Base-by-base conservation (phyloP, 2,329 filamentous ascomycete species). In the Echinosphaeria canescens region DNA sequence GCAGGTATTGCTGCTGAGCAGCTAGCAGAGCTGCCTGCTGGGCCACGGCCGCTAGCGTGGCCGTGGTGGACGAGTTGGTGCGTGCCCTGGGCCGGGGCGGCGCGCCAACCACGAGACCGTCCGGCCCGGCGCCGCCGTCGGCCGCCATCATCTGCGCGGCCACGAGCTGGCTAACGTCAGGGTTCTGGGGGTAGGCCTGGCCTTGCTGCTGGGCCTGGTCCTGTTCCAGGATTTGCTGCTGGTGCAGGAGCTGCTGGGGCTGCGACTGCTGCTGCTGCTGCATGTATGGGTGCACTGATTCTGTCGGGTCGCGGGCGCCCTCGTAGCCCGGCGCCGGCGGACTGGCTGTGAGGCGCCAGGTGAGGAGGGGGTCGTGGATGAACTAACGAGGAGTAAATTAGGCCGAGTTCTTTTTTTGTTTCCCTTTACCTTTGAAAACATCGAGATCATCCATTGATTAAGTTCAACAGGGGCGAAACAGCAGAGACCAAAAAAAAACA, bases 361-460 rank as follows among this genome's bases (percentile, higher is more conserved):
- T 98, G 29, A 98, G 75, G 23, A 99, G 66, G n/a, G 90, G 88
- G 47, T 99, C 88, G 46, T 99, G 90, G 37, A 99, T 93, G 53
- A 99, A 99, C 79, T 88, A 42, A 6, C 9, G 13, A 22, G 9
- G 5, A n/a, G n/a, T n/a, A n/a, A n/a, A n/a, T n/a, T n/a, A n/a
- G n/a, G n/a, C n/a, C n/a, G n/a, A n/a, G n/a, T n/a, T n/a, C n/a
- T n/a, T n/a, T n/a, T n/a, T n/a, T n/a, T n/a, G n/a, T n/a, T n/a
- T n/a, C n/a, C n/a, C n/a, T n/a, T n/a, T n/a, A n/a, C n/a, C n/a
- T n/a, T n/a, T n/a, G n/a, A n/a, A n/a, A n/a, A n/a, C n/a, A n/a
- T n/a, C n/a, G n/a, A n/a, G n/a, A n/a, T n/a, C n/a, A n/a, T n/a
- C n/a, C n/a, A n/a, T n/a, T n/a, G n/a, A n/a, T n/a, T n/a, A n/a